A percentile compares a stretch with the other conserved stretches of the same genome.
Evolutionary conservation across 495 filamentous ascomycete species (phyloP).

Genomic region (Niebla homalea): DNA sequence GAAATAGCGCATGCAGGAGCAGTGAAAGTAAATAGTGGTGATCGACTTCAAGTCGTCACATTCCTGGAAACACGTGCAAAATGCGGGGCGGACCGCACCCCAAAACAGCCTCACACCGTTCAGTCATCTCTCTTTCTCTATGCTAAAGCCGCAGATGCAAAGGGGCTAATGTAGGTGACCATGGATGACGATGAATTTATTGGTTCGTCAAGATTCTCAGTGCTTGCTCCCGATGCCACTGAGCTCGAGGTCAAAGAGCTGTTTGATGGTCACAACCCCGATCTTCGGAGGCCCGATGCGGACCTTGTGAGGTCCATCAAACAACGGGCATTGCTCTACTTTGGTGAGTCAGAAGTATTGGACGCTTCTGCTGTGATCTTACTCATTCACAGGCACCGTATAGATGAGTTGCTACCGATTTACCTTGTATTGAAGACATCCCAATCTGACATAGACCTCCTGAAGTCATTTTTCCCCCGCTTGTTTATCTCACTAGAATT

Average conservation of each 20-base stretch:
- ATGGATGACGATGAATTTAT: constrained; percentile 31
- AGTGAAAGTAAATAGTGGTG: too few relatives aligned
- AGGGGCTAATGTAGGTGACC: background rate
- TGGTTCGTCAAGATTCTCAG: constrained; percentile 59
- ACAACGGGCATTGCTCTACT: constrained; percentile 45
- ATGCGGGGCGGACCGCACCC: too few relatives aligned
- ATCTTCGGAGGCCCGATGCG: constrained; percentile 29
- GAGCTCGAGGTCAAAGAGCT: constrained; percentile 50
- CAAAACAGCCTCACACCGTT: too few relatives aligned
- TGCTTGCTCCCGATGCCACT: constrained; percentile 62
- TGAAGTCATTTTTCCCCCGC: constrained; percentile 48
- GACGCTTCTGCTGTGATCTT: constrained; percentile 29
- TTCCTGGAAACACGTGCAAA: too few relatives aligned
- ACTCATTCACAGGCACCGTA: constrained; percentile 44
- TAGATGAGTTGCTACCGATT: constrained; percentile 68
- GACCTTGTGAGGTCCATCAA: constrained; percentile 35
- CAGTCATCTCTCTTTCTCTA: too few relatives aligned
- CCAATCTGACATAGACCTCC: constrained; percentile 41
- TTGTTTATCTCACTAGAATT: constrained; percentile 57
- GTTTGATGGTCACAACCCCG: constrained; percentile 26
- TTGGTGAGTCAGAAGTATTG: constrained; percentile 44
- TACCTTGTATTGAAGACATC: constrained; percentile 61
- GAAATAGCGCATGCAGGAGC: too few relatives aligned
- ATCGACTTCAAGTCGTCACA: too few relatives aligned
- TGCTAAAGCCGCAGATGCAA: too few relatives aligned